Evolutionary conservation across 495 filamentous ascomycete species (phyloP).

Genomic region (Penicillium ochrochloron): DNA sequence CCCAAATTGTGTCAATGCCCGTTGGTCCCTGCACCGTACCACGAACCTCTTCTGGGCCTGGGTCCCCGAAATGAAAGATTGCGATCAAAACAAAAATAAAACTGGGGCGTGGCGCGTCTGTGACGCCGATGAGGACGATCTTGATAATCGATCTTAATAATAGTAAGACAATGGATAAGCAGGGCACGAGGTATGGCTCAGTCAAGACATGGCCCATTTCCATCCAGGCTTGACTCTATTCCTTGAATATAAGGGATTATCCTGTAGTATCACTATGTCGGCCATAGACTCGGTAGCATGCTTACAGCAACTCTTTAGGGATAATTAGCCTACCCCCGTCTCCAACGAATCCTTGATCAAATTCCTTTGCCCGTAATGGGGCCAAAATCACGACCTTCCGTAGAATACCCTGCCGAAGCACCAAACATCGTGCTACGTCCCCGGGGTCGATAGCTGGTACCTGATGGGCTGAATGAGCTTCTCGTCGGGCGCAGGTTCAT

Average conservation of each 20-base stretch:
- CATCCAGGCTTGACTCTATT: background rate
- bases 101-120: background rate
- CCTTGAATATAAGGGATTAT: too few species aligned
- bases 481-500: background rate
- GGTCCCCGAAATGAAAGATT: background rate
- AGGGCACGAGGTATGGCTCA: background rate
- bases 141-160: background rate
- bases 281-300: too few species aligned
- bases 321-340: background rate
- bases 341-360: background rate
- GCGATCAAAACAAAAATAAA: background rate
- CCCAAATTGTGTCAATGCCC: background rate
- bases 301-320: too few species aligned
- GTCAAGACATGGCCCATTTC: background rate
- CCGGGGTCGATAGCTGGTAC: background rate
- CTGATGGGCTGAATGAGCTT: background rate
- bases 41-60: background rate
- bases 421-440: background rate
- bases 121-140: background rate
- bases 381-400: background rate
- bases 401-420: too few species aligned
- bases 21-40: constrained; percentile 3
- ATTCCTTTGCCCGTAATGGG: background rate
- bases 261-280: too few species aligned
- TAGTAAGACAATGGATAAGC: background rate